Percentiles rank a stretch among this genome's conserved stretches.
These are phyloP conservation scores for Tetracladium marchalianum DNA, from an alignment of 495 filamentous ascomycete genomes.

Conservation along the genomic window DNA sequence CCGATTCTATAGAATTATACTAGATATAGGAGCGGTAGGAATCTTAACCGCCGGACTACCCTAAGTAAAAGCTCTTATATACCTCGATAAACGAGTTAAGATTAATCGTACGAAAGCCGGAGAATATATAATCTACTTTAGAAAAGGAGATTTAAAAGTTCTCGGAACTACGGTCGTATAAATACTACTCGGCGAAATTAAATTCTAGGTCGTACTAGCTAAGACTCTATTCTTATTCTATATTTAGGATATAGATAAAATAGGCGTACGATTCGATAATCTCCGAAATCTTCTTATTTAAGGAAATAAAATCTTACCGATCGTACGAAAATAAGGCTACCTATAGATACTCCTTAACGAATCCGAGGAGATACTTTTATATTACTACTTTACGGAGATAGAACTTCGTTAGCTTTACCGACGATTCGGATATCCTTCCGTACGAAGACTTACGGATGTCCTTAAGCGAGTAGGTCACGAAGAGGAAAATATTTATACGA, in stretches of 20 bases:
- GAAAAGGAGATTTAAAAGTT: not conserved
- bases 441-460: not conserved
- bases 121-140: not conserved
- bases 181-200: not conserved
- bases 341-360: not conserved
- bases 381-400: not conserved
- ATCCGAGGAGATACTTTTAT: not conserved
- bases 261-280: slow-evolving; percentile 1
- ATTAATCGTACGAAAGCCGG: not conserved
- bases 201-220: not conserved
- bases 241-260: slow-evolving; percentile 3
- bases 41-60: not conserved
- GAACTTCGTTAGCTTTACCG: not conserved
- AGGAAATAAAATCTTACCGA: not conserved
- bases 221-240: slow-evolving; percentile 3
- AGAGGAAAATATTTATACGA: slow-evolving; percentile 2
- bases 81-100: not conserved
- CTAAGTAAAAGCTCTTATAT: not conserved
- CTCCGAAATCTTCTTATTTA: not conserved
- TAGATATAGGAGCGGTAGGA: slow-evolving; percentile 1
- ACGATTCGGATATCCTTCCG: too few relatives aligned
- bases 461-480: slow-evolving; percentile 3
- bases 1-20: slow-evolving; percentile 3
- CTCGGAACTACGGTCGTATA: not conserved
- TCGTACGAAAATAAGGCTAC: not conserved